Evolutionary conservation across 805 yeast genomes (phyloP).

Genomic region (Saccharomycopsis lassenensis): DNA sequence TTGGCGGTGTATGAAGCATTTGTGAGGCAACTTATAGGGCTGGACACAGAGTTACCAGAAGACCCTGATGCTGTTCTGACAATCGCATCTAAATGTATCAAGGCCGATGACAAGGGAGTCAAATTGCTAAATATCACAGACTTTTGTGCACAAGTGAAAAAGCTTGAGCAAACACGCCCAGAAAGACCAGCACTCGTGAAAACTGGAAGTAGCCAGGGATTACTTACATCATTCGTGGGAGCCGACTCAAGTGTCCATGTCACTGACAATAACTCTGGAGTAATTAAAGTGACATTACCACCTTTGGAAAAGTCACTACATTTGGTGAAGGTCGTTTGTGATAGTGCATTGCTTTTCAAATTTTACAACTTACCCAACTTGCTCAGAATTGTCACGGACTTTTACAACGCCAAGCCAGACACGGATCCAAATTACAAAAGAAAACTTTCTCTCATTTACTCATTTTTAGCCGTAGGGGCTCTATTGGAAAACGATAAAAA

Average conservation of each 20-base stretch:
- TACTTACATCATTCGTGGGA: neutral
- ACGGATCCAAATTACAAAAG: constrained; percentile 22
- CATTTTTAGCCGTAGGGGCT: constrained; percentile 85
- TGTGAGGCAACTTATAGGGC: too few species aligned
- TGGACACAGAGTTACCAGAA: too few species aligned
- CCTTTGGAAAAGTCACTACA: constrained; percentile 62
- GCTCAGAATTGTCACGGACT: constrained; percentile 11
- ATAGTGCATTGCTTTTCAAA: constrained; percentile 72
- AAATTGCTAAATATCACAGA: too few species aligned
- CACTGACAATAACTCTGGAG: constrained; percentile 1
- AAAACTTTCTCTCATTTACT: constrained; percentile 69
- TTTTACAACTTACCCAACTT: constrained; percentile 56
- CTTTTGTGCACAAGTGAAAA: too few species aligned
- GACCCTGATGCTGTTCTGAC: too few species aligned
- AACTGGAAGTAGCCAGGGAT: too few species aligned
- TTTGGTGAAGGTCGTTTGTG: constrained; percentile 70
- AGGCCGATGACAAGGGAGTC: too few species aligned
- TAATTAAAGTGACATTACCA: constrained; percentile 57
- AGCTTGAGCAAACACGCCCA: too few species aligned
- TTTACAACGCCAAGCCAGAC: constrained; percentile 8
- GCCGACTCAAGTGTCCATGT: constrained; percentile 5
- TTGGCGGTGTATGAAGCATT: too few species aligned
- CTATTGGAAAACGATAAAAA: constrained; percentile 33
- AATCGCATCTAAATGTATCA: too few species aligned
- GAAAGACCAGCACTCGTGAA: too few species aligned